Base-by-base conservation (phyloP, 2,329 filamentous ascomycete species). In the Davidsoniella australis region DNA sequence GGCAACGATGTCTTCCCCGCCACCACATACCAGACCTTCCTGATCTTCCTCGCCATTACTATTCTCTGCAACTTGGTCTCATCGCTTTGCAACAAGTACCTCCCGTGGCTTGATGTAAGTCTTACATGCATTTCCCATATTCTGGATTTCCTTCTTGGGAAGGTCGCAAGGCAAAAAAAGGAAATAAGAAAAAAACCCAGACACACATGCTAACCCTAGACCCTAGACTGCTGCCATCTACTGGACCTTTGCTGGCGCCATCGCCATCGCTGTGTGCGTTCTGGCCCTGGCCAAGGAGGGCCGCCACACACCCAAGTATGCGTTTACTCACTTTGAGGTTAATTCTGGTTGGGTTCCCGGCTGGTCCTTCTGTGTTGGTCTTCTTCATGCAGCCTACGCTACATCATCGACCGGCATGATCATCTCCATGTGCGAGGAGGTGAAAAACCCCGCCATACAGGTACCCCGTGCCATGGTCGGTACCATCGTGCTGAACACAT, bases 401-500 rank as follows among this genome's bases (percentile, higher is more conserved):
- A 84, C 80, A 12, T 85, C 80, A 3, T 82, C 80, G 14, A 85
- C 80, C 0, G 82, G 82, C 63, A 86, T 86, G 82, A 80, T 86
- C 52, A 80, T 85, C 60, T 82, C 77, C 54, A 85, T 84, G 80
- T 83, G 78, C 57, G 81, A 85, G 63, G 81, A 85, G 61, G 79
- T 83, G 10, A 68, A 72, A 58, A 65, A 76, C 44, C 80, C 80
- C 4, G 68, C 76, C 0, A 74, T 69, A 2, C 80, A 84, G 61
- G 79, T 84, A 6, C 80, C 80, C 56, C 81, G 80, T 61, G 81
- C 80, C 56, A 82, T 85, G 76, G 78, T 83, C 42, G 67, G 67
- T 47, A 80, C 80, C 55, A 70, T 84, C 56, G 55, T 77, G 56
- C 70, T 84, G 63, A 84, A 85, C 68, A 75, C 72, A 45, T 58